These are phyloP conservation scores for Dactylellina sp. DNA, from an alignment of 2,329 filamentous ascomycete genomes.

Conservation along the genomic window DNA sequence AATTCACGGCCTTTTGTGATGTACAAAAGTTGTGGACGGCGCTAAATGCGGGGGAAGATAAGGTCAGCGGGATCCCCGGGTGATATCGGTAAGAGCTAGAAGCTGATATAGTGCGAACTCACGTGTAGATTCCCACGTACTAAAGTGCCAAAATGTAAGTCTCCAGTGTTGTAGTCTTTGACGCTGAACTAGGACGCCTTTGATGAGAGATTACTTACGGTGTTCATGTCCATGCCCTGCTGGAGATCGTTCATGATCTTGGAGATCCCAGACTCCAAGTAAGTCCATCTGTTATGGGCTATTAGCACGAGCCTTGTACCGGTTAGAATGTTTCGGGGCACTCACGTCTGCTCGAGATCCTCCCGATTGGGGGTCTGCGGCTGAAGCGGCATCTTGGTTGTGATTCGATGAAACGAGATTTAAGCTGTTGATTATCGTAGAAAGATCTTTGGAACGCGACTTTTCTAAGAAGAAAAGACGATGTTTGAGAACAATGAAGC, in stretches of 20 bases:
- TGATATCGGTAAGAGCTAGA: background rate
- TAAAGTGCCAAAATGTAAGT: constrained; percentile 61
- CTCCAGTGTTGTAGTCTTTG: constrained; percentile 37
- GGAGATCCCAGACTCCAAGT: constrained; percentile 86
- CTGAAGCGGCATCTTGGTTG: constrained; percentile 56
- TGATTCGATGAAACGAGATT: constrained; percentile 18
- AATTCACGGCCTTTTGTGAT: constrained; percentile 89
- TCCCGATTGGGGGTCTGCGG: constrained; percentile 72
- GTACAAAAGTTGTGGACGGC: constrained; percentile 99
- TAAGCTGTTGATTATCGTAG: constrained; percentile 48
- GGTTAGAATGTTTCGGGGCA: constrained; percentile 56
- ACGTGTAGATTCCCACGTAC: constrained; percentile 99
- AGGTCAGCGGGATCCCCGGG: constrained; percentile 62
- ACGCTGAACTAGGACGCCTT: constrained; percentile 20
- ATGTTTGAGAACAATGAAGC: constrained; percentile 43
- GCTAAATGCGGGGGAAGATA: constrained; percentile 64
- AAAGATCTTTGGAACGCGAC: constrained; percentile 39
- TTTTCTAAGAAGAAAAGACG: constrained; percentile 42
- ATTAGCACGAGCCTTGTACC: background rate
- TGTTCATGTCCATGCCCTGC: constrained; percentile 92
- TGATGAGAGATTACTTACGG: constrained; percentile 68
- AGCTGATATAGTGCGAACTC: constrained; percentile 43
- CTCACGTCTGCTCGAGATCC: constrained; percentile 74
- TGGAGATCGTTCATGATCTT: constrained; percentile 94
- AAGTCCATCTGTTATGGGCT: constrained; percentile 77